Evolutionary conservation across 148 eudicot species (phyloP), one percentile per base, ranked within the genome.

Genomic region (Euryodendron excelsum): DNA sequence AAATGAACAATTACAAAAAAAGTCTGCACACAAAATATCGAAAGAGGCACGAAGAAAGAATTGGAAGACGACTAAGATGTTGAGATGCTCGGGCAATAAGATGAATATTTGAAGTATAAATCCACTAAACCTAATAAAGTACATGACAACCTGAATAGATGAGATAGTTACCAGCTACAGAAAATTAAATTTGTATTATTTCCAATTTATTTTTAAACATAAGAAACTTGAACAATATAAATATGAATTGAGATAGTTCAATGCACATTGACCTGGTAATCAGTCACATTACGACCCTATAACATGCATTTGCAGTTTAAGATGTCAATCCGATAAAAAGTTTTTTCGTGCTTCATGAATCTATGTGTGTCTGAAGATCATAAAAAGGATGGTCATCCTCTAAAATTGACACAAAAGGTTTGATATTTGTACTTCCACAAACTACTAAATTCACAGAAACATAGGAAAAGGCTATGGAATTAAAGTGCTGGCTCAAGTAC

Each of bases 401-500:
- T 14, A 28, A 55, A 62, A 28, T 1, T 17, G 39, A 41, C 3
- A 4, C 34, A 44, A 17, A 45, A 20, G 2, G 18, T 3, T 68
- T 28, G 31, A 5, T 37, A 14, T 37, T 27, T 25, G 37, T 27
- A 75, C 20, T 30, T 27, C 5, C 20, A 50, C 25, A 27, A 28
- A 47, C 39, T 74, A 59, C n/a, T 17, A 8, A 30, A 18, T 31
- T 75, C 74, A 50, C 23, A 28, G 36, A 62, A 31, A 62, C 28
- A 44, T 39, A 74, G 17, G 15, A 30, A 28, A 36, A 44, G 41
- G 68, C 23, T 37, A 59, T 74, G 77, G 6, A 74, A 74, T 47
- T 53, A 67, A 37, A 77, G 17, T 39, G 72, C 18, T 34, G 69
- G 60, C 53, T 44, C 73, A 37, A 47, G 63, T 53, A 73, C 82